Percentiles rank a stretch among this genome's conserved stretches.
Evolutionary conservation across 2,329 filamentous ascomycete genomes (phyloP).

Genomic region (Elsinoe batatas): DNA sequence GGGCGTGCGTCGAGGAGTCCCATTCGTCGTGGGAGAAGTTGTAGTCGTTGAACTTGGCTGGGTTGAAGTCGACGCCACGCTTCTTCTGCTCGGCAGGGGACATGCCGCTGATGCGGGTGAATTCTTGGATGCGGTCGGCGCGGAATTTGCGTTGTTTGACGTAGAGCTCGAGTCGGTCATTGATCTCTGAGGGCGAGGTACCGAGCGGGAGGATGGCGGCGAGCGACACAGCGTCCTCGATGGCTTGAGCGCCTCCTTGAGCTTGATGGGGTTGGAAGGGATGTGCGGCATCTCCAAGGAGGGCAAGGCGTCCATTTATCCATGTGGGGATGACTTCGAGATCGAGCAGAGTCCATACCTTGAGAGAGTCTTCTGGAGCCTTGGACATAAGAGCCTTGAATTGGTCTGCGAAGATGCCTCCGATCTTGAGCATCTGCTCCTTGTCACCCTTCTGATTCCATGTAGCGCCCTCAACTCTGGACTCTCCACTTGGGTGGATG

Average conservation of each 20-base stretch:
- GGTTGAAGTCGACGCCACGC: conserved; percentile 14
- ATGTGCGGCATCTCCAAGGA: conserved; percentile 60
- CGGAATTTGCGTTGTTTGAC: conserved; percentile 49
- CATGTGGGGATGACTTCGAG: conserved; percentile 51
- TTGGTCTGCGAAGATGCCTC: conserved; percentile 28
- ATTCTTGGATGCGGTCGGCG: conserved; percentile 48
- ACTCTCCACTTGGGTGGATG: conserved; percentile 31
- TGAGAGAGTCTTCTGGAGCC: conserved; percentile 32
- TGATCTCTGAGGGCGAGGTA: conserved; percentile 37
- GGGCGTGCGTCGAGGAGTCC: conserved; percentile 42
- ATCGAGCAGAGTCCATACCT: conserved; percentile 52
- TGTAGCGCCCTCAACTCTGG: conserved; percentile 15
- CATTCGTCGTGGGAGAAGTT: conserved; percentile 42
- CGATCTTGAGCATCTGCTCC: conserved; percentile 32
- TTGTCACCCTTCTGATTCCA: conserved; percentile 32
- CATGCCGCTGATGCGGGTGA: conserved; percentile 43
- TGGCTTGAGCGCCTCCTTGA: conserved; percentile 53
- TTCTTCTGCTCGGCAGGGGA: conserved; percentile 32
- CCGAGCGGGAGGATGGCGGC: conserved; percentile 45
- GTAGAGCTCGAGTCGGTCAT: conserved; percentile 48
- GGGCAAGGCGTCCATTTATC: conserved; percentile 43
- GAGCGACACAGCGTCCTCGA: conserved; percentile 56
- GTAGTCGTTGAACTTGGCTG: conserved; percentile 20
- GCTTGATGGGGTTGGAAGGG: conserved; percentile 56
- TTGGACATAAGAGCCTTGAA: conserved; percentile 30